phyloP scores from a whole-genome alignment of 257 asterid species.

The Ilex asprella region DNA sequence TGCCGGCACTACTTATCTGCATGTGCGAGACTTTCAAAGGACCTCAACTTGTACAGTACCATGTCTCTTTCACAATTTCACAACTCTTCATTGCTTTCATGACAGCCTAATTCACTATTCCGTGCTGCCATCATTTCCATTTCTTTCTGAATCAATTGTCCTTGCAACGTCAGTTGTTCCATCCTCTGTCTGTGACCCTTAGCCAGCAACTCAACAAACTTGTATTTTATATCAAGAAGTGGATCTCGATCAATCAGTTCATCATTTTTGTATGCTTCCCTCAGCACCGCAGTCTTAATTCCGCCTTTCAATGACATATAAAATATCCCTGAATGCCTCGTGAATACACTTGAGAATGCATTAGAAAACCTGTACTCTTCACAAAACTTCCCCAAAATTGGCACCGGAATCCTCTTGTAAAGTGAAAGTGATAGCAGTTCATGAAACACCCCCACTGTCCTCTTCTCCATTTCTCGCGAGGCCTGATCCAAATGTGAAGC shows the following conservation, averaged over 20 bases:
- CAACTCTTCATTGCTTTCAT: slow-evolving; percentile 1
- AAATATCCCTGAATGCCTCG: slow-evolving; percentile 86
- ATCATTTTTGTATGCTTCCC: slow-evolving; percentile 79
- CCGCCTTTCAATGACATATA: slow-evolving; percentile 85
- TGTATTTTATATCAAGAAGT: slow-evolving; percentile 47
- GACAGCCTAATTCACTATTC: slow-evolving; percentile 1
- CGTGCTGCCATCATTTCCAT: slow-evolving; percentile 33
- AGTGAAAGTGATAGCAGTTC: slow-evolving; percentile 76
- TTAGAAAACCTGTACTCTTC: slow-evolving; percentile 76
- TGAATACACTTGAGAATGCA: slow-evolving; percentile 64
- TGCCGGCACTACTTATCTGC: too few relatives aligned
- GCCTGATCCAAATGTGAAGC: slow-evolving; percentile 49
- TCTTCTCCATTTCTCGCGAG: slow-evolving; percentile 84
- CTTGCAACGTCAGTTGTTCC: slow-evolving; percentile 37
- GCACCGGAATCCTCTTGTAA: slow-evolving; percentile 64
- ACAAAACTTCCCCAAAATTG: slow-evolving; percentile 61
- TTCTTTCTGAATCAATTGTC: slow-evolving; percentile 37
- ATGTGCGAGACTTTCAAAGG: not conserved
- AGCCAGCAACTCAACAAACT: slow-evolving; percentile 60
- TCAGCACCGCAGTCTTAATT: slow-evolving; percentile 74
- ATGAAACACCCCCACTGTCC: slow-evolving; percentile 80
- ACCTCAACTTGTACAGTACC: not conserved
- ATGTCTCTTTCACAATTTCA: not conserved
- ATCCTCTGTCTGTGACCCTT: slow-evolving; percentile 52
- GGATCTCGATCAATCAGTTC: slow-evolving; percentile 41